Evolutionary conservation across 768 basidiomycete species (phyloP), one percentile per base, ranked within the genome.

Genomic region (Jaapia argillacea): DNA sequence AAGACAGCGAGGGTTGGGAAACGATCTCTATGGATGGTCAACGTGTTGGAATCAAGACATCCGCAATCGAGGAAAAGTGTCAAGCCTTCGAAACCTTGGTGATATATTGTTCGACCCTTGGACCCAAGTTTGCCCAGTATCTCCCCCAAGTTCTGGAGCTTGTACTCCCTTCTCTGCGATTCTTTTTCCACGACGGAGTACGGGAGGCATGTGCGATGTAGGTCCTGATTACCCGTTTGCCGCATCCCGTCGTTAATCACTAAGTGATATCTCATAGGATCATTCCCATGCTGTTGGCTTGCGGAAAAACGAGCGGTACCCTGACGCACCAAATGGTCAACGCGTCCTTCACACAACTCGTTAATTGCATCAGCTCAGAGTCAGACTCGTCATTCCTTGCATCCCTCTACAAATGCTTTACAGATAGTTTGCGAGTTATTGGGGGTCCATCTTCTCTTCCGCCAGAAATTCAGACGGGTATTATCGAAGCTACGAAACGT

Each of bases 41-140:
- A 40, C 73, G 76, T 14, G 70, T 87, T 21, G 84, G 82, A 1
- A 85, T 90, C 48, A 74, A 81, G 43, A 90, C 86, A 2, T 79
- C 84, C 0, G 75, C 77, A 1, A 78, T 91, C 52, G 87, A 90
- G 54, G 86, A 91, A 51, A 90, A 90, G 54, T 86, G 85, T 45
- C 83, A 86, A 54, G 87, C 88, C 2, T 87, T 89, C 50, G 85
- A 88, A 54, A 88, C 85, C n/a, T 69, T 90, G 5, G 77, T 88
- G 12, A 82, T 88, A 18, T 84, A 88, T 54, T 80, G 77, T 48
- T 81, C 78, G 33, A 78, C 81, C 4, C 69, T 90, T 0, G 74
- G 75, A 0, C 63, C 71, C 1, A 66, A 70, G 2, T 88, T 87
- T 51, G 79, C 76, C 1, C 85, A 85, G 0, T 90, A 85, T 53